Evolutionary conservation across 257 asterid species (phyloP), one percentile per base, ranked within the genome.

Genomic region (Penstemon davidsonii): DNA sequence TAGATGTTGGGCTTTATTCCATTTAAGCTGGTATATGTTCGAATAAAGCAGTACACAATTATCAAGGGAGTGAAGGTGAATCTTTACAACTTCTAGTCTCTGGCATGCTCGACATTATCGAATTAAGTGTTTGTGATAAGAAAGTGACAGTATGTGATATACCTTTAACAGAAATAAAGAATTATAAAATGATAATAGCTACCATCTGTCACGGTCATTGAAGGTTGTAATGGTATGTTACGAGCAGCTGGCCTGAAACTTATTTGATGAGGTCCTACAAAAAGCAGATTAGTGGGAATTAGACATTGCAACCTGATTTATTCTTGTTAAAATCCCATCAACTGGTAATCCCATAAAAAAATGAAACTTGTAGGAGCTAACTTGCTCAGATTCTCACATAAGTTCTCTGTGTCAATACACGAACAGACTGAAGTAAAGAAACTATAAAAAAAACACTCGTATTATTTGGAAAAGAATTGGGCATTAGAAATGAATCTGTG

Each of bases 161-260:
- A 66, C 5, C 46, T 52, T 66, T 7, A 62, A 61, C 40, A 7
- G 13, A 18, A 53, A 37, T 60, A 15, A 43, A 40, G 43, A 56
- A 60, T 50, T 45, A 68, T 56, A 39, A 45, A 13, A 71, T 46
- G 12, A 18, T 42, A 9, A 75, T 78, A 55, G 51, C 40, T 33
- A 88, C 97, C 99, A 84, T 90, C 96, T 8, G 99, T 94, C 67
- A 88, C 96, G 5, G 97, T 85, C 99, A 94, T 94, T 45, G 97
- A 88, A 60, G 87, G 84, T 75, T 94, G 95, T 75, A 94, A 75
- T 25, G 95, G 83, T 80, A 88, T 87, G 66, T 78, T 79, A 66
- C 83, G 80, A 62, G 96, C 91, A 52, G 94, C 65, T 64, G 99
- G 97, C 72, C 96, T 94, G 84, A 80, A 87, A 79, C 99, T 91